Base-by-base conservation (phyloP, 176 grass and related monocot genomes). In the Phragmites australis region DNA sequence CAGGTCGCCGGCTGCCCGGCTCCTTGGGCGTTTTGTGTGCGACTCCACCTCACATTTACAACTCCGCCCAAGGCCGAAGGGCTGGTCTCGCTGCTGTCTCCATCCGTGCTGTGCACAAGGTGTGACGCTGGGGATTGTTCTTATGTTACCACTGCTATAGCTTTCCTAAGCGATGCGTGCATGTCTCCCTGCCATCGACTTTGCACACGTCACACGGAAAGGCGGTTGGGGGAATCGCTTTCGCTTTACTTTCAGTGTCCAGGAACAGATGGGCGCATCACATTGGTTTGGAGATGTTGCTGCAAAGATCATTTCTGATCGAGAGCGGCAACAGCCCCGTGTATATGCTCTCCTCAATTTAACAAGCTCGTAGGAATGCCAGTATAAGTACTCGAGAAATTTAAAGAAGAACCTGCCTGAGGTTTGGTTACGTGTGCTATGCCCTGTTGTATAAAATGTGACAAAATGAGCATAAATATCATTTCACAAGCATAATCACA, bases 91-190 rank as follows among this genome's bases (percentile, higher is more conserved):
- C 77, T 83, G 75, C 69, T 76, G 84, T 87, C 84, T 46, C 78
- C 69, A 80, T 90, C 84, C 80, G 61, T 80, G 88, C 84, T 75
- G 61, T 80, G 88, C 84, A 90, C 84, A 89, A 82, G 83, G 55
- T 30, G 71, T 18, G 77, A 70, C 77, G 82, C 30, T 80, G 81
- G 78, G 29, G 65, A 81, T 43, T 71, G 77, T 85, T 65, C 82
- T 65, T 56, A 55, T 75, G 32, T 51, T 75, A 39, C 57, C 25
- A 8, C 22, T 75, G 47, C 83, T 40, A 17, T 39, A 63, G 48
- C 47, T 84, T 65, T 74, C 23, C 34, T 60, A 76, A 68, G 67
- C 69, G 70, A 47, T 44, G 72, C 73, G 17, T 65, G 65, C 73
- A 43, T 87, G 84, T 69, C 51, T 52, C 67, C 65, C 52, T 45